Percentiles rank a stretch among this genome's conserved stretches.
Evolutionary conservation across 208 protist genomes (phyloP).

Genomic region (Acanthamoeba lenticulata): DNA sequence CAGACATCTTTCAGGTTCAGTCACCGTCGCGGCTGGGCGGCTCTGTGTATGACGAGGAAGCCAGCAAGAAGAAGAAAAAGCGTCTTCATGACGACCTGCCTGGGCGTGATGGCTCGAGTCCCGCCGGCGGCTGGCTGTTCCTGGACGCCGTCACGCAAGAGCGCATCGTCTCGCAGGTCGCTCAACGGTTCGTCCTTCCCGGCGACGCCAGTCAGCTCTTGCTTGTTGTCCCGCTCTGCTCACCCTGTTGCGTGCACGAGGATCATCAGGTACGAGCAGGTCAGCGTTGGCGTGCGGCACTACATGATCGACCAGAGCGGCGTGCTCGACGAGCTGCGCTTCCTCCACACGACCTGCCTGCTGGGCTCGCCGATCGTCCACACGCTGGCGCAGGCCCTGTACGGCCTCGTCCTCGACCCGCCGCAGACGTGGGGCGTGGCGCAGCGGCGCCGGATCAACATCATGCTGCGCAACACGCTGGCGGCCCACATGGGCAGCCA

Average conservation of each 20-base stretch:
- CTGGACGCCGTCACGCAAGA: conserved; percentile 19
- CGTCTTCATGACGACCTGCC: background rate
- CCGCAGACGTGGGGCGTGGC: conserved; percentile 15
- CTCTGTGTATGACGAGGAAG: background rate
- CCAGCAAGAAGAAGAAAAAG: background rate
- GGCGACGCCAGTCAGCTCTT: no score
- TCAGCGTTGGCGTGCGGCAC: background rate
- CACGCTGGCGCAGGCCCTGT: conserved; percentile 1
- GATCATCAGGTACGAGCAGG: background rate
- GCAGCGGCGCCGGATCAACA: background rate
- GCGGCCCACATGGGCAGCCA: background rate
- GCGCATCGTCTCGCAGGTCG: background rate
- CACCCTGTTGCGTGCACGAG: background rate
- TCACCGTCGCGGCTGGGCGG: background rate
- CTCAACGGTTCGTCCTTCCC: background rate
- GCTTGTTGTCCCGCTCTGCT: background rate
- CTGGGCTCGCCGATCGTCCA: background rate
- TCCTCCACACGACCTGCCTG: conserved; percentile 32
- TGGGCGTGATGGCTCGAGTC: background rate
- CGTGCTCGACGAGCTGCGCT: background rate
- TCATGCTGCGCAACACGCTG: background rate
- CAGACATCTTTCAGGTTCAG: background rate
- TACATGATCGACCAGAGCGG: conserved; percentile 8
- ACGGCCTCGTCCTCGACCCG: background rate
- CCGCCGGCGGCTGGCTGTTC: background rate